These are phyloP conservation scores for Fusarium multiceps DNA, from an alignment of 2,329 filamentous ascomycete species.

Conservation along the genomic window DNA sequence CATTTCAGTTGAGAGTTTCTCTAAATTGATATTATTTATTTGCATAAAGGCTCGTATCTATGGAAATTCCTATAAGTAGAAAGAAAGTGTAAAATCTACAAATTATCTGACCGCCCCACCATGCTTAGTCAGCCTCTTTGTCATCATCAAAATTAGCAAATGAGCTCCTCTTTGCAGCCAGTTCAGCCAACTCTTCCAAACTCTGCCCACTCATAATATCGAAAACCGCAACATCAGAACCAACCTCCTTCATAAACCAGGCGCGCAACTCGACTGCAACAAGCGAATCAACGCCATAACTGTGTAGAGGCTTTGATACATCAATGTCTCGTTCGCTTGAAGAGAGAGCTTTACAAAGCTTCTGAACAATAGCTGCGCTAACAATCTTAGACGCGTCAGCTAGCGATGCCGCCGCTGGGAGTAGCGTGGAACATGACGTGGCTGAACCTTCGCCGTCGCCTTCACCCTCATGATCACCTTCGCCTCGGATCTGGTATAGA, in stretches of 20 bases:
- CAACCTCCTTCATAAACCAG: slow-evolving; percentile 59
- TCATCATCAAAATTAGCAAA: background rate
- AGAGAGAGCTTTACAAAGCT: slow-evolving; percentile 32
- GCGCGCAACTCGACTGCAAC: slow-evolving; percentile 63
- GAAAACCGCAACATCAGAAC: slow-evolving; percentile 2
- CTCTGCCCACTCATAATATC: slow-evolving; percentile 19
- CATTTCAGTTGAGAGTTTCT: too few species aligned
- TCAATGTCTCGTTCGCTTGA: slow-evolving; percentile 41
- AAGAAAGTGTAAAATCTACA: too few species aligned
- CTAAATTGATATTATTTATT: too few species aligned
- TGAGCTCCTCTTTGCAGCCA: background rate
- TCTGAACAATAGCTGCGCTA: too few species aligned
- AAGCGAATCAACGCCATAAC: slow-evolving; percentile 58
- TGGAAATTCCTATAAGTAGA: too few species aligned
- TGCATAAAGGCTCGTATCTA: too few species aligned
- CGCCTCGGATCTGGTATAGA: background rate
- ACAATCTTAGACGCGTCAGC: slow-evolving; percentile 2
- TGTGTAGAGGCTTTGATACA: slow-evolving; percentile 38
- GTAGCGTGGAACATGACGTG: background rate
- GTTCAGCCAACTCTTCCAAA: background rate
- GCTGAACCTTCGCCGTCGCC: background rate
- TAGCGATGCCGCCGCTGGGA: background rate
- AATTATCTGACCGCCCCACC: too few species aligned
- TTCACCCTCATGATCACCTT: background rate
- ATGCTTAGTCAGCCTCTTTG: background rate